A percentile compares a stretch with the other conserved stretches of the same genome.
These are phyloP conservation scores for Neurospora sp. DNA, from an alignment of 2,329 filamentous ascomycete genomes.

Conservation along the genomic window DNA sequence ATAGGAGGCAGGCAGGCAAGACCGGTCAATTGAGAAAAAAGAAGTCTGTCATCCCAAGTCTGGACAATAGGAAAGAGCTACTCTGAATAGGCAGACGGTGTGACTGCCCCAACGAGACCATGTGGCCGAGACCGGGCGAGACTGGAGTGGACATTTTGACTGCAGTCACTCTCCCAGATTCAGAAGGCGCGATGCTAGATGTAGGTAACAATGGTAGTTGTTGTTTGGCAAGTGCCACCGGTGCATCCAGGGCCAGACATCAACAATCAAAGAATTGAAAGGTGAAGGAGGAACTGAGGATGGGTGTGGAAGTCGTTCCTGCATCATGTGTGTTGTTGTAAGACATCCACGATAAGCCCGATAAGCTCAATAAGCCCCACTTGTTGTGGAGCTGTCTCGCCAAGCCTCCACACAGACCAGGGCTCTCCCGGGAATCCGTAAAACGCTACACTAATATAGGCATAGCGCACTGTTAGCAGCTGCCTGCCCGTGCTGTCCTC, in stretches of 20 bases:
- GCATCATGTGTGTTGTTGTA: neutral
- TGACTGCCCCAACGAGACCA: neutral
- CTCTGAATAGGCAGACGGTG: neutral
- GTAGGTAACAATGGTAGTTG: neutral
- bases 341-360: neutral
- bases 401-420: neutral
- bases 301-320: neutral
- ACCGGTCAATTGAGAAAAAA: neutral
- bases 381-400: neutral
- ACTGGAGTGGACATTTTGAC: neutral
- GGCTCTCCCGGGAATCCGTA: neutral
- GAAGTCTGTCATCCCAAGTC: neutral
- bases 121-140: neutral
- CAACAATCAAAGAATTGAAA: neutral
- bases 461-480: neutral
- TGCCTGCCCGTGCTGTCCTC: neutral
- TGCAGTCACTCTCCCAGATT: neutral
- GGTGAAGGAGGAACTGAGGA: neutral
- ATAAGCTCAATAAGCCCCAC: neutral
- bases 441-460: neutral
- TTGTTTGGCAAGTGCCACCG: neutral
- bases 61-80: neutral
- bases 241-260: neutral
- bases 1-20: neutral
- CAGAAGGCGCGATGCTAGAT: neutral